Evolutionary conservation across 1,284 basidiomycete genomes (phyloP), one percentile per base, ranked within the genome.

Genomic region (Filobasidium uniguttulatum): DNA sequence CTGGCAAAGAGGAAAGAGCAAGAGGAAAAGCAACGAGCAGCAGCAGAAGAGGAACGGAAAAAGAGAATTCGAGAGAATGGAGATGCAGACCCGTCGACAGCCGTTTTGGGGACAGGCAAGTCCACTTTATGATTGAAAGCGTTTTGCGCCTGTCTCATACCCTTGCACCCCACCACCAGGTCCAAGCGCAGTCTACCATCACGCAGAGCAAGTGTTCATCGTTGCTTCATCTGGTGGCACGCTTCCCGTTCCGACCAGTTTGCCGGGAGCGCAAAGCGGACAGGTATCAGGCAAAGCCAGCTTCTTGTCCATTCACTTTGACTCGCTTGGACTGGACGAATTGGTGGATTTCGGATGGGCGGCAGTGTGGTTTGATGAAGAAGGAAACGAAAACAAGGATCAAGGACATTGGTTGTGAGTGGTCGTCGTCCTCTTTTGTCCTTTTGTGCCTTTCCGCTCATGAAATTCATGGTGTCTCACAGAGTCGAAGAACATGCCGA

Each of bases 331-430:
- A 35, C 65, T 62, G 63, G 65, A 67, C 25, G 48, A 53, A 30
- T 49, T 65, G 0, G 46, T 63, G 12, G 63, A 65, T 37, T 57
- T 64, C 3, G 64, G 65, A 9, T 67, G 59, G 57, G 56, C 61
- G 3, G 61, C 60, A 3, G 52, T 55, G 9, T 65, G 59, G 60
- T 65, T 57, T 34, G 52, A 55, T 22, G 51, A 30, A 20, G 50
- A 59, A 9, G 49, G 46, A 34, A 26, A 43, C 3, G 57, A 60
- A 37, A 54, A 53, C 31, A 51, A 52, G 17, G 64, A 65, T 35
- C 26, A 38, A 1, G 67, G 62, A 0, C 63, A 65, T 56, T 64
- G 57, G 59, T 58, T 63, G 66, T 68, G 36, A 59, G 66, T 55
- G 9, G 3, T 2, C 4, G 3, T 37, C 15, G 22, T 12, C n/a